A percentile compares a stretch with the other conserved stretches of the same genome.
Evolutionary conservation across 2,329 filamentous ascomycete species (phyloP).

Genomic region (Aspergillus ruber): DNA sequence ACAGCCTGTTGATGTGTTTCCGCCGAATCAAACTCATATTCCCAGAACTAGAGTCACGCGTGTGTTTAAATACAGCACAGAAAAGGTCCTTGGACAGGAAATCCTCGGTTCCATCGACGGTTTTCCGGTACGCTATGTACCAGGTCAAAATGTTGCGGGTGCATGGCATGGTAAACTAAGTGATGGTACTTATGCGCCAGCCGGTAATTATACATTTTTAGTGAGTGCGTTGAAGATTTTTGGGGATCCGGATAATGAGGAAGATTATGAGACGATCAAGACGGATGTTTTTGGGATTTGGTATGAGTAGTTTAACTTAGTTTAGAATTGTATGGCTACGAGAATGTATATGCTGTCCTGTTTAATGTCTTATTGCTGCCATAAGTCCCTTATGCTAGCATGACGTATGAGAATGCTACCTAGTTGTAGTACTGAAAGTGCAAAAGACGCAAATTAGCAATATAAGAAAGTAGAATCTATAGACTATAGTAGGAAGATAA

Average conservation of each 20-base stretch:
- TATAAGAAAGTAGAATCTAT: neutral
- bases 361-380: too few species aligned
- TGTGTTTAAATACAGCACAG: neutral
- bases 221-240: conserved; percentile 14
- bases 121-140: neutral
- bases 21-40: too few species aligned
- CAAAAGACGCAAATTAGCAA: too few species aligned
- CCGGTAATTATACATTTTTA: conserved; percentile 8
- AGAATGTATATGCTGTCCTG: too few species aligned
- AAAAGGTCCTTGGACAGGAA: neutral
- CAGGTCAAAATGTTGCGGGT: neutral
- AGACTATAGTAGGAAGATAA: too few species aligned
- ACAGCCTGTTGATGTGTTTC: conserved; percentile 3
- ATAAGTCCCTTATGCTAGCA: too few species aligned
- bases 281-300: conserved; percentile 5
- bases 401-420: too few species aligned
- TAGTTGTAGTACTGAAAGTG: too few species aligned
- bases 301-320: neutral
- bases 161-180: conserved; percentile 1
- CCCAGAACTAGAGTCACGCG: too few species aligned
- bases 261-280: conserved; percentile 7
- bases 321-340: neutral
- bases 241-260: conserved; percentile 4
- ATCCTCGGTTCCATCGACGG: neutral
- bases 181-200: conserved; percentile 7